Evolutionary conservation across 2,329 filamentous ascomycete species (phyloP), one percentile per base, ranked within the genome.

Genomic region (Dryadomyces quercus-mongolicae): DNA sequence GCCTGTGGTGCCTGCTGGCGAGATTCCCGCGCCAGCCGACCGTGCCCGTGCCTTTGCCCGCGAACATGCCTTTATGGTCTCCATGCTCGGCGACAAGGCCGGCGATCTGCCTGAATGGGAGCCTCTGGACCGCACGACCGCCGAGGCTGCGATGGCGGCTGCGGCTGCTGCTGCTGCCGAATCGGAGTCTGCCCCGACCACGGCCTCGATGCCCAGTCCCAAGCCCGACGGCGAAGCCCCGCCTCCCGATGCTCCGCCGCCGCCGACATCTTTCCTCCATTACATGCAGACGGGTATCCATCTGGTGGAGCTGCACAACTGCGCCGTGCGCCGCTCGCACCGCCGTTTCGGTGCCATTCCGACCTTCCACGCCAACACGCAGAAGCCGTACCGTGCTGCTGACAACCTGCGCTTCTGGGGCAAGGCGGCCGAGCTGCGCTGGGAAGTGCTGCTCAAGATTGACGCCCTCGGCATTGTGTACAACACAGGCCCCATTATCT

Each of bases 321-420:
- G 85, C 15, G 82, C 88, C 0, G 87, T 98, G 36, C 82, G 82
- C 64, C 88, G 88, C 66, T 96, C 91, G 21, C 84, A 85, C 64
- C 80, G 88, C 34, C 87, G 86, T 8, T 97, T 97, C 66, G 90
- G 91, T 52, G 81, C 88, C 58, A 96, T 98, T 65, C 89, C 88
- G 55, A 79, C 80, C 10, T 96, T 86, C 68, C 93, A 97, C 67
- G 84, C 83, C n/a, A 90, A 98, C 67, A 92, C 93, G 10, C 84
- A 82, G 57, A 97, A 97, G 70, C 93, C 93, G 0, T 98, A 98
- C 67, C 85, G 93, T 50, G 85, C 85, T 58, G 89, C 91, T 3
- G 93, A 98, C 62, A 98, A 98, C 67, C 76, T 98, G 58, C 82
- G 90, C 44, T 98, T 86, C 74, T 98, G 93, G 92, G 80, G 87